Evolutionary conservation across 2,329 filamentous ascomycete species (phyloP).

Genomic region (Cadophora sp.): DNA sequence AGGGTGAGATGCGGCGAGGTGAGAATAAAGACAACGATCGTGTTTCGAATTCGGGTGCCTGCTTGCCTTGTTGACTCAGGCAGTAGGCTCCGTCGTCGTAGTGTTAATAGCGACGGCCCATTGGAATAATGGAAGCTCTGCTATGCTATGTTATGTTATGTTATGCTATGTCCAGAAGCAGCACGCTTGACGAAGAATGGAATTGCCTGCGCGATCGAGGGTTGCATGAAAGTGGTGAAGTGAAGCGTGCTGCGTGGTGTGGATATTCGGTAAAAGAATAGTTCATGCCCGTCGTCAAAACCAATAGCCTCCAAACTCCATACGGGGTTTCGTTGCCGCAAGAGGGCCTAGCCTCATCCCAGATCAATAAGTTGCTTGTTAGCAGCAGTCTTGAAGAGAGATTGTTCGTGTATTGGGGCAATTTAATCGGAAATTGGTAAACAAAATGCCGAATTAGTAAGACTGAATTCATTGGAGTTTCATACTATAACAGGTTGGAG

Average conservation of each 20-base stretch:
- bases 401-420: neutral
- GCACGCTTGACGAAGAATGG: no score
- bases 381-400: neutral
- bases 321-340: neutral
- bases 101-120: constrained; percentile 22
- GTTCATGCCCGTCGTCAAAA: constrained; percentile 12
- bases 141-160: no score
- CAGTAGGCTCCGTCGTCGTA: no score
- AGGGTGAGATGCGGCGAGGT: constrained; percentile 16
- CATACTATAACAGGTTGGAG: no score
- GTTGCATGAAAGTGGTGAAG: constrained; percentile 13
- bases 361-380: neutral
- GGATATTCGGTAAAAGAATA: constrained; percentile 14
- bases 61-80: constrained; percentile 1
- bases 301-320: neutral
- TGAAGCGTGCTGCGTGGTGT: neutral
- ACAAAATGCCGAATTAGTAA: no score
- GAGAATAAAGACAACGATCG: constrained; percentile 21
- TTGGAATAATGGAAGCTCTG: neutral
- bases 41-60: constrained; percentile 33
- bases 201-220: no score
- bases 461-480: no score
- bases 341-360: neutral
- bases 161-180: no score
- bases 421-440: no score